A percentile compares a stretch with the other conserved stretches of the same genome.
Evolutionary conservation across 768 basidiomycete genomes (phyloP).

Genomic region (Pleurotus pulmonarius): DNA sequence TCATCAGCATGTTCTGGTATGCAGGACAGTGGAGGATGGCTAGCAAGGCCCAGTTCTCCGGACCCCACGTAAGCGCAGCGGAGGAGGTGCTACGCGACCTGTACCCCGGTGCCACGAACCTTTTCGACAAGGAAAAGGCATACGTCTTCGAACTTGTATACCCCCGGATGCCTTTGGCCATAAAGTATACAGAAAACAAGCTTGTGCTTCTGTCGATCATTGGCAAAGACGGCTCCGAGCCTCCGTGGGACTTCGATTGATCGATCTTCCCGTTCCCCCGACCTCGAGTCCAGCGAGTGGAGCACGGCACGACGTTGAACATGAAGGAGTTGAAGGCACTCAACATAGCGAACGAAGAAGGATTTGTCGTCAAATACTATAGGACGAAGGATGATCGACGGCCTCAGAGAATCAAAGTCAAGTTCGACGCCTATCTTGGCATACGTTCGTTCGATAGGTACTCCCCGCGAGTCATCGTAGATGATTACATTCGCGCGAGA

Average conservation of each 20-base stretch:
- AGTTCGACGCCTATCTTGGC: conserved; percentile 10
- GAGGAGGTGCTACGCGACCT: conserved; percentile 7
- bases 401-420: conserved; percentile 11
- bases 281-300: conserved; percentile 1
- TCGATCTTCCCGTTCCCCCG: conserved; percentile 10
- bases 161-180: background rate
- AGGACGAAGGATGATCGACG: background rate
- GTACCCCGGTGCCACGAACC: background rate
- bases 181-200: conserved; percentile 1
- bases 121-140: conserved; percentile 8
- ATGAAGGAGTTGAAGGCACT: conserved; percentile 3
- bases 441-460: conserved; percentile 2
- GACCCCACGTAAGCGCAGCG: conserved; percentile 7
- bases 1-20: conserved; percentile 11
- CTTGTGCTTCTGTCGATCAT: conserved; percentile 9
- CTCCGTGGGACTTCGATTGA: conserved; percentile 11
- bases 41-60: conserved; percentile 9
- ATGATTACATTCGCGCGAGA: conserved; percentile 3
- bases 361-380: conserved; percentile 11
- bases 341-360: conserved; percentile 11
- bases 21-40: conserved; percentile 7
- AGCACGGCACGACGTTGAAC: background rate
- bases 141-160: conserved; percentile 13
- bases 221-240: conserved; percentile 10
- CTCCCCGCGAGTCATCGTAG: conserved; percentile 1